These are phyloP conservation scores for Solioccasus polychromus DNA, from an alignment of 768 basidiomycete species.

Conservation along the genomic window DNA sequence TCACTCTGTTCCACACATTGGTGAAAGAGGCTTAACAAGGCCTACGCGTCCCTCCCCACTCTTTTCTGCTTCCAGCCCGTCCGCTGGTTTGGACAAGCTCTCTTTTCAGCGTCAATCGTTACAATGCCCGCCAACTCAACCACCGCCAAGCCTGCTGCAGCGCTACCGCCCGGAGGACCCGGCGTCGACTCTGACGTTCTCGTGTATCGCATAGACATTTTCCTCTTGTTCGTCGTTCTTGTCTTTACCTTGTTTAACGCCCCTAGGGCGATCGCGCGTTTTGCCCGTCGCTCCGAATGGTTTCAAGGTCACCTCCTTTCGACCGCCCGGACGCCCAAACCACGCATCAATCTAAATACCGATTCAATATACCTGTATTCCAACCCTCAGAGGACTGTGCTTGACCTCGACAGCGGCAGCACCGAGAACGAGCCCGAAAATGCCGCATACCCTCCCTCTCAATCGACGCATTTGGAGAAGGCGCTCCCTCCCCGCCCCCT, in stretches of 20 bases:
- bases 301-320: constrained; percentile 46
- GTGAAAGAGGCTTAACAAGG: no score
- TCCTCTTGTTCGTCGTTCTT: constrained; percentile 41
- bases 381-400: constrained; percentile 5
- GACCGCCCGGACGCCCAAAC: background rate
- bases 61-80: background rate
- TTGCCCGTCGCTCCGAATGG: constrained; percentile 52
- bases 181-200: constrained; percentile 12
- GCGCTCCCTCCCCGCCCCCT: constrained; percentile 12
- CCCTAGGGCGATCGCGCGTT: constrained; percentile 50
- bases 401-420: constrained; percentile 17
- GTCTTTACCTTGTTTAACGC: constrained; percentile 41
- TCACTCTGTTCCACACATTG: background rate
- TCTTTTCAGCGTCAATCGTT: constrained; percentile 15
- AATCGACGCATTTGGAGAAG: constrained; percentile 11
- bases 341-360: constrained; percentile 13
- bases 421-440: constrained; percentile 12
- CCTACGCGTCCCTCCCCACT: background rate
- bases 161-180: background rate
- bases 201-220: constrained; percentile 42
- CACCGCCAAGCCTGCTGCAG: background rate
- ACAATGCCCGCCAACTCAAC: constrained; percentile 5
- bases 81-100: constrained; percentile 5
- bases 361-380: constrained; percentile 14
- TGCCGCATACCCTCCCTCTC: background rate